Percentiles rank a stretch among this genome's conserved stretches.
phyloP scores from a whole-genome alignment of 2,329 filamentous ascomycete genomes.

The Corinectria fuckeliana region DNA sequence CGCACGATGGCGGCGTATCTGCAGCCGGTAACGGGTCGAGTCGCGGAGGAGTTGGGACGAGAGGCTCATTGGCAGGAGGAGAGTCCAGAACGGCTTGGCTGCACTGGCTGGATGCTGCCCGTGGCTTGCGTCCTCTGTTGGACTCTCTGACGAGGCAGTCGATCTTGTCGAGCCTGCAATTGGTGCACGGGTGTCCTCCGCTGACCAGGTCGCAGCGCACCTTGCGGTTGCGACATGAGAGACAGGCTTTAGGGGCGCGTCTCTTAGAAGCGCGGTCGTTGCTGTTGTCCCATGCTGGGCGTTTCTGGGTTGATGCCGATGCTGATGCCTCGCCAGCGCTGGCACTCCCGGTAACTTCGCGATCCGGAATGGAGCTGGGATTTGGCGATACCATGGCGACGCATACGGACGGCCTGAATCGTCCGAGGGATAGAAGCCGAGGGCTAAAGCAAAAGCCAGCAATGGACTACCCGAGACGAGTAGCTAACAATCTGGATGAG shows the following conservation, averaged over 20 bases:
- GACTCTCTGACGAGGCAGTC: slow-evolving; percentile 27
- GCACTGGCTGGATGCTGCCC: no score
- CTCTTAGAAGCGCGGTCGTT: slow-evolving; percentile 19
- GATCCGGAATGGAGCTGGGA: no score
- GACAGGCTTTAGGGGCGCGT: slow-evolving; percentile 36
- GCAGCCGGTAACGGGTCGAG: background rate
- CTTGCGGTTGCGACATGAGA: slow-evolving; percentile 31
- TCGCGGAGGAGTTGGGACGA: background rate
- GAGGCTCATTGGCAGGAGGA: background rate
- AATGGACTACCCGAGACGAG: no score
- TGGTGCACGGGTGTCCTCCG: slow-evolving; percentile 36
- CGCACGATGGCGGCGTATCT: background rate
- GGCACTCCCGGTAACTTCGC: no score
- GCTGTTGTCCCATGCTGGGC: background rate
- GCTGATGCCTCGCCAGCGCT: no score
- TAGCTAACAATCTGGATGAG: no score
- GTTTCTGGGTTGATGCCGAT: no score
- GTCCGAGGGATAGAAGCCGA: no score
- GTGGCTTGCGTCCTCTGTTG: slow-evolving; percentile 17
- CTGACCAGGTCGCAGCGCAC: slow-evolving; percentile 37
- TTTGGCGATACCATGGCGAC: no score
- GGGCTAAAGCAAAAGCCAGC: no score
- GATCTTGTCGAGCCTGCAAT: slow-evolving; percentile 32
- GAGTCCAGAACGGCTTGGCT: slow-evolving; percentile 1
- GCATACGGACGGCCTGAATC: no score